phyloP scores from a whole-genome alignment of 495 filamentous ascomycete species.

The Hyaloscypha finlandica region DNA sequence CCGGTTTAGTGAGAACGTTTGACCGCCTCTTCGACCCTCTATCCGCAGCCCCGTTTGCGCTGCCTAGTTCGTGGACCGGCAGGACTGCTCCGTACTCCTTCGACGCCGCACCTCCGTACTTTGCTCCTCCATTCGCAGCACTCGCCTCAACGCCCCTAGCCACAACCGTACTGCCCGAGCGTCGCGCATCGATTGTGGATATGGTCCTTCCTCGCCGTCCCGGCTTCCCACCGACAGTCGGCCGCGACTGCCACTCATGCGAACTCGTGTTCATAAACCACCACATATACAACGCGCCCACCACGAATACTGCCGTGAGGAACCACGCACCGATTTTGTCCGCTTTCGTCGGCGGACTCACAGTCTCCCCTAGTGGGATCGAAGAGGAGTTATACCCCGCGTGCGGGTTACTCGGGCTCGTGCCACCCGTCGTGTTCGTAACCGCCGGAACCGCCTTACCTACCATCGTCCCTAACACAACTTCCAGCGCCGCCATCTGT shows the following conservation, averaged over 20 bases:
- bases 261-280: constrained; percentile 19
- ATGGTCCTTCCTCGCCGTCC: neutral
- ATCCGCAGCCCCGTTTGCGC: too few species aligned
- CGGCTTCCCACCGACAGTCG: constrained; percentile 1
- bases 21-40: too few species aligned
- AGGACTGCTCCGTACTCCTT: too few species aligned
- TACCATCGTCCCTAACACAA: constrained; percentile 58
- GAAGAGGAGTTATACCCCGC: constrained; percentile 51
- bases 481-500: constrained; percentile 70
- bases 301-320: constrained; percentile 46
- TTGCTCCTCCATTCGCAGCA: neutral
- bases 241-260: constrained; percentile 3
- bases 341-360: constrained; percentile 43
- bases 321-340: constrained; percentile 64
- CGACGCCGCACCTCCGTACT: too few species aligned
- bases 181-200: too few species aligned
- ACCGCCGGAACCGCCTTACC: constrained; percentile 19
- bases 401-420: constrained; percentile 68
- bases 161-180: too few species aligned
- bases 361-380: constrained; percentile 21
- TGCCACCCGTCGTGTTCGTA: constrained; percentile 68
- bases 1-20: neutral
- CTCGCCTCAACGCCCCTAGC: neutral
- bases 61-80: too few species aligned
- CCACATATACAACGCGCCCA: constrained; percentile 1